These are phyloP conservation scores for Podospora pseudocomata DNA, from an alignment of 495 filamentous ascomycete genomes.

Conservation along the genomic window DNA sequence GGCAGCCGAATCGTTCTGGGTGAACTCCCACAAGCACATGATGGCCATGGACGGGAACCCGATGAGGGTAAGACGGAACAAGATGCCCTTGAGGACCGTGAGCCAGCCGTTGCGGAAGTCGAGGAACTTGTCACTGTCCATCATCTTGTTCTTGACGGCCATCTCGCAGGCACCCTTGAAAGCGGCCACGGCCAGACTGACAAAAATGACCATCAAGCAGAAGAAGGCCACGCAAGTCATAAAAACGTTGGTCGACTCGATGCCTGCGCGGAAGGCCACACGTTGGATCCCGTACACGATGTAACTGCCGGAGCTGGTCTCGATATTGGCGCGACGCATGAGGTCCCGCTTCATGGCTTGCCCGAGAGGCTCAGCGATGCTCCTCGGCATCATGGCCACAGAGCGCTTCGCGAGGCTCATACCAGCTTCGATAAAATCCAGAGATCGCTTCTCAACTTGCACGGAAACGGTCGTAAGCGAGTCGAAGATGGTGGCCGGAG, in stretches of 20 bases:
- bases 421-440: conserved; percentile 33
- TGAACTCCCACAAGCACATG: conserved; percentile 94
- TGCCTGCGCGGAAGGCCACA: conserved; percentile 79
- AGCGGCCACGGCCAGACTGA: conserved; percentile 65
- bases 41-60: conserved; percentile 93
- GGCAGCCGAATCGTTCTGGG: conserved; percentile 76
- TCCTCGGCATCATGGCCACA: conserved; percentile 49
- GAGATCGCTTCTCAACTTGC: conserved; percentile 72
- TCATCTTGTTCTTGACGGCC: conserved; percentile 66
- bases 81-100: conserved; percentile 62
- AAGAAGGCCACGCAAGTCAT: conserved; percentile 90
- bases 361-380: conserved; percentile 40
- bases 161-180: conserved; percentile 84
- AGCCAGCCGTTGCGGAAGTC: conserved; percentile 90
- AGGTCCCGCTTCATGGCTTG: conserved; percentile 30
- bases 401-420: conserved; percentile 47
- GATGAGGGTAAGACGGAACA: conserved; percentile 90
- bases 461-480: conserved; percentile 74
- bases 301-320: conserved; percentile 52
- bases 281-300: conserved; percentile 86
- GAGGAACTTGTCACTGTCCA: conserved; percentile 83
- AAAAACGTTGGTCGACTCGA: conserved; percentile 93
- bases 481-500: conserved; percentile 75
- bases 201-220: conserved; percentile 70
- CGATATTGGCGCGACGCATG: conserved; percentile 45